Evolutionary conservation across 202 grass and related monocot genomes (phyloP).

Genomic region (Setaria italica): DNA sequence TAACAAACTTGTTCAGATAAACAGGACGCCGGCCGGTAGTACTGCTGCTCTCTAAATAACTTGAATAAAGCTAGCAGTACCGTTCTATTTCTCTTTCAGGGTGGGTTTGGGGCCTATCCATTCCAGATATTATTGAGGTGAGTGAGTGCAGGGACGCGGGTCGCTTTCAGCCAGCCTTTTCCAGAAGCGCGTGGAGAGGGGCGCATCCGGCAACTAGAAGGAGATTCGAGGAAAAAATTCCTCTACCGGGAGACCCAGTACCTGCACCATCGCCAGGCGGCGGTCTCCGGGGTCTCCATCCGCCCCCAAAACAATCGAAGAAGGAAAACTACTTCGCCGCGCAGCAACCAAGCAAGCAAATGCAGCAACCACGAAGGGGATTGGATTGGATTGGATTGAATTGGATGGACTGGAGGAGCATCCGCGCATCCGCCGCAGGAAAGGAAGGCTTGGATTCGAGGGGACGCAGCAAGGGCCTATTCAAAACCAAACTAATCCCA

Average conservation of each 20-base stretch:
- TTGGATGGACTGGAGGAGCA: neutral
- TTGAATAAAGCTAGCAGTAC: neutral
- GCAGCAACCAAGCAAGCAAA: neutral
- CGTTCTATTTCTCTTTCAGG: neutral
- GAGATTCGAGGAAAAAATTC: neutral
- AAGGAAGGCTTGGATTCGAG: neutral
- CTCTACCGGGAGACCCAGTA: neutral
- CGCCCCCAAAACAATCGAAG: neutral
- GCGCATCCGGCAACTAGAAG: neutral
- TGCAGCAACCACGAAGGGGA: neutral
- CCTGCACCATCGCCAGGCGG: neutral
- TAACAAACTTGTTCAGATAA: neutral
- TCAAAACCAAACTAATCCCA: neutral
- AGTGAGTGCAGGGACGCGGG: neutral
- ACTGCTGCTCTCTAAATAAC: neutral
- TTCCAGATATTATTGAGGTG: constrained; percentile 1
- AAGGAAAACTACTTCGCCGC: neutral
- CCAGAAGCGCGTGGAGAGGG: constrained; percentile 19
- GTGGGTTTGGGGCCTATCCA: neutral
- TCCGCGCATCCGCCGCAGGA: neutral
- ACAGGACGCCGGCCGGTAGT: neutral
- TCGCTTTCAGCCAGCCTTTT: constrained; percentile 34
- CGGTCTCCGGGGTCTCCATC: constrained; percentile 4
- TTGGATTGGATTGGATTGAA: neutral
- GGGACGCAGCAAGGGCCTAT: neutral